Evolutionary conservation across 2,329 filamentous ascomycete genomes (phyloP).

Genomic region (Colletotrichum sidae): DNA sequence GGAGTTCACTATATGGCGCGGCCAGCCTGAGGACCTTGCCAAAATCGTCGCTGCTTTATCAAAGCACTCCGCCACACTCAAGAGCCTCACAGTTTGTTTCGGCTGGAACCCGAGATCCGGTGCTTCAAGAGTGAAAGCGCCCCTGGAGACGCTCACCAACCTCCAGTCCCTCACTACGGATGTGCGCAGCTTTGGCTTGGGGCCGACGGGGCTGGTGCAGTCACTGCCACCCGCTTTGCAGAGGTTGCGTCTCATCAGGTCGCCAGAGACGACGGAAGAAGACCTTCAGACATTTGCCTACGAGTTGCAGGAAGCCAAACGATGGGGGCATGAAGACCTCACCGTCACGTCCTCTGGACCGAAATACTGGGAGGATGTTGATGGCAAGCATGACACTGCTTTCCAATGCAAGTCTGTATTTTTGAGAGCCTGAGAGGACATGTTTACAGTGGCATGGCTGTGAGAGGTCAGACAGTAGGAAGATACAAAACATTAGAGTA

Average conservation of each 20-base stretch:
- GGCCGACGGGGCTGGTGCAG: not conserved
- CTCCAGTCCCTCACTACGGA: slow-evolving; percentile 26
- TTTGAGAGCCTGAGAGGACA: not conserved
- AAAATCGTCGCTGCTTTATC: slow-evolving; percentile 2
- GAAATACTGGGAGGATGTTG: slow-evolving; percentile 19
- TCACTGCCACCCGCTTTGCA: slow-evolving; percentile 6
- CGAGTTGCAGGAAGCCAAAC: slow-evolving; percentile 1
- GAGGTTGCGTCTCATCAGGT: slow-evolving; percentile 11
- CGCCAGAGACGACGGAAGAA: slow-evolving; percentile 6
- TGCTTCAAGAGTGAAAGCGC: slow-evolving; percentile 3
- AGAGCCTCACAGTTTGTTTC: slow-evolving; percentile 15
- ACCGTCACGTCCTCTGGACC: slow-evolving; percentile 1
- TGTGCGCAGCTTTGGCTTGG: slow-evolving; percentile 14
- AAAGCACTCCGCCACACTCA: slow-evolving; percentile 16
- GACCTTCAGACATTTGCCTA: not conserved
- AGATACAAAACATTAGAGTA: too few species aligned
- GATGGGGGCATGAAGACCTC: not conserved
- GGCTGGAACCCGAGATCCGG: slow-evolving; percentile 3
- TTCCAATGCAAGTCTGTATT: not conserved
- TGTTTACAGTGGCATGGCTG: too few species aligned
- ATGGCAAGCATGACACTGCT: slow-evolving; percentile 9
- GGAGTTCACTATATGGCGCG: slow-evolving; percentile 3
- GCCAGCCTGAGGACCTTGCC: not conserved
- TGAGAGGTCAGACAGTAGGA: too few species aligned
- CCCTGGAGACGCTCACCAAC: slow-evolving; percentile 5